Conservation (phyloP, 2,329 filamentous ascomycete species). For the Onygena corvina region DNA sequence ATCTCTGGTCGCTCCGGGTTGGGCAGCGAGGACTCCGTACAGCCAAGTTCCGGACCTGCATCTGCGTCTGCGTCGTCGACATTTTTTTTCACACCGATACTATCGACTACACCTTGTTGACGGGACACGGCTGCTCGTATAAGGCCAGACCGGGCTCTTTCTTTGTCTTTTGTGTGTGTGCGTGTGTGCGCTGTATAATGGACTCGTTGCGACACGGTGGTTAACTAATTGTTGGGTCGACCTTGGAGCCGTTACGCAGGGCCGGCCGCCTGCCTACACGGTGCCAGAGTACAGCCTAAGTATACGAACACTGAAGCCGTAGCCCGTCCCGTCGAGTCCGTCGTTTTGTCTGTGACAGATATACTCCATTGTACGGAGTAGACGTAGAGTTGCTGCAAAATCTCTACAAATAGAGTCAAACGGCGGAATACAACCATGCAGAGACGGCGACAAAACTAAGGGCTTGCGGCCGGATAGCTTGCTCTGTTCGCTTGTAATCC, state of each 20-base stretch:
- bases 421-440: too few species aligned
- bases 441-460: too few species aligned
- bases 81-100: background rate
- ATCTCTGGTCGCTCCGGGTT: background rate
- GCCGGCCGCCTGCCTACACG: background rate
- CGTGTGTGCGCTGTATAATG: too few species aligned
- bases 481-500: background rate
- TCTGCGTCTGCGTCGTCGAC: background rate
- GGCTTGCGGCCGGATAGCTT: background rate
- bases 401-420: too few species aligned
- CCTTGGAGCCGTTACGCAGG: background rate
- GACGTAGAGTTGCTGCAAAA: too few species aligned
- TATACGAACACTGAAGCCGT: too few species aligned
- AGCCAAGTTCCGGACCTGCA: slow-evolving; percentile 5
- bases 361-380: too few species aligned
- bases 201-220: background rate
- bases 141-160: background rate
- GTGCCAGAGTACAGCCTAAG: background rate
- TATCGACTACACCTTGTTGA: background rate
- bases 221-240: background rate
- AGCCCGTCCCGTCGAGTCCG: background rate
- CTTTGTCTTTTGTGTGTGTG: too few species aligned
- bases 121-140: slow-evolving; percentile 2
- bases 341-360: background rate
- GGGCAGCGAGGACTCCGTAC: background rate